phyloP scores from a whole-genome alignment of 2,329 filamentous ascomycete genomes.

The Leptographium lundbergii region DNA sequence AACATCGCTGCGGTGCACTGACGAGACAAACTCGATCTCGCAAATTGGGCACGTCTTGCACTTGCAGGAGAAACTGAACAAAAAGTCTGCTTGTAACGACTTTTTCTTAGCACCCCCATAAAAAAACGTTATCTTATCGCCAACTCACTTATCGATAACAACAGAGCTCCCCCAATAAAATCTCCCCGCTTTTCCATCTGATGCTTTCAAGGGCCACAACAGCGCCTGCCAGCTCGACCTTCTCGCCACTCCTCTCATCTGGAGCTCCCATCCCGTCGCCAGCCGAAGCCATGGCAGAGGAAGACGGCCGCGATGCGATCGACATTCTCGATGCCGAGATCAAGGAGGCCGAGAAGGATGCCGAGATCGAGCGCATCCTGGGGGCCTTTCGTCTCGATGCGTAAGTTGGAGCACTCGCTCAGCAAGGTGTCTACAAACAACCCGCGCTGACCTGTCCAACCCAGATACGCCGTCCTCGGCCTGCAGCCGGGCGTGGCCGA shows the following conservation, averaged over 20 bases:
- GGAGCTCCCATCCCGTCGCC: not conserved
- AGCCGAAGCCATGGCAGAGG: conserved; percentile 11
- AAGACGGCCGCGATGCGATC: conserved; percentile 47
- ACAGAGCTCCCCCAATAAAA: not conserved
- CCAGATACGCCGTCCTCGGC: conserved; percentile 82
- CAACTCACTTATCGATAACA: not conserved
- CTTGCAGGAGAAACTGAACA: not conserved
- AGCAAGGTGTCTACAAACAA: too few species aligned
- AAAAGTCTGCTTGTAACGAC: not conserved
- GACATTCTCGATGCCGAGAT: conserved; percentile 72
- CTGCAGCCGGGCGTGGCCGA: conserved; percentile 91
- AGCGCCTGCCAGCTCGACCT: not conserved
- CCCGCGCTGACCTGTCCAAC: not conserved
- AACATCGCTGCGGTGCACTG: conserved; percentile 40
- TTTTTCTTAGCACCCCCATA: not conserved
- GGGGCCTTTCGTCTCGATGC: conserved; percentile 69
- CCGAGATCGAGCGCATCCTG: conserved; percentile 88
- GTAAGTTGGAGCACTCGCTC: too few species aligned
- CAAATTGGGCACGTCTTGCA: not conserved
- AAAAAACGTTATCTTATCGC: not conserved
- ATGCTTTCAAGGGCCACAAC: not conserved
- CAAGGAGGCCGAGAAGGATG: conserved; percentile 92
- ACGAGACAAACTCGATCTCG: not conserved
- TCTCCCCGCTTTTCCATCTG: not conserved
- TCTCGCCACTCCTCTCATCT: not conserved